Conservation (phyloP, 345 rosid genomes). For the Ricinus communis region DNA sequence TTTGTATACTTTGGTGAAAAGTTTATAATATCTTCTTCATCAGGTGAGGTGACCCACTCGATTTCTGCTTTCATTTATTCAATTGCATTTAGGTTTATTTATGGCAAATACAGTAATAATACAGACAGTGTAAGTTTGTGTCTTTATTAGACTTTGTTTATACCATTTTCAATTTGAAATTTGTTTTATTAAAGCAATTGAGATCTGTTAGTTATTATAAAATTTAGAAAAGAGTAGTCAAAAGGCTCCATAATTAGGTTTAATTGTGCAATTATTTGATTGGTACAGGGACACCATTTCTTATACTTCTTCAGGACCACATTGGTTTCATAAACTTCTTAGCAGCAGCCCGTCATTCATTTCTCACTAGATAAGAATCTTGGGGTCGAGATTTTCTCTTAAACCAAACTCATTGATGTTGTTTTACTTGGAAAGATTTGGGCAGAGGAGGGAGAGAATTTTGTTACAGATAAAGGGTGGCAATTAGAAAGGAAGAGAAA, state of each 20-base stretch:
- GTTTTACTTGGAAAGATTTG: neutral
- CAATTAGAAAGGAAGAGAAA: too few species aligned
- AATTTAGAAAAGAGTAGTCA: neutral
- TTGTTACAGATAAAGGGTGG: neutral
- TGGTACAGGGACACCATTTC: neutral
- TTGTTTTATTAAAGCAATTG: neutral
- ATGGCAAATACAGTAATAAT: neutral
- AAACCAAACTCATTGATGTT: neutral
- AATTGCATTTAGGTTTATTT: too few species aligned
- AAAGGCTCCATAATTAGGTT: neutral
- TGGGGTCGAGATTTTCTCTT: neutral
- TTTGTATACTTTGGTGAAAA: neutral
- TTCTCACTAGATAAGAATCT: neutral
- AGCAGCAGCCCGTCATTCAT: neutral
- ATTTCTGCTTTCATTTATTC: neutral
- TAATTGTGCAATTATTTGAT: neutral
- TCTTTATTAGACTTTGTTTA: neutral
- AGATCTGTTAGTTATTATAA: neutral
- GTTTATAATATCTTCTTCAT: conserved; percentile 7
- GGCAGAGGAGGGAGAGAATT: neutral
- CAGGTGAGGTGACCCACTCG: conserved; percentile 7
- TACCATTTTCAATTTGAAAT: neutral
- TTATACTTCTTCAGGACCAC: neutral
- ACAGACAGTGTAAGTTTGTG: neutral
- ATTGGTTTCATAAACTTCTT: neutral